Percentiles rank a stretch among this genome's conserved stretches.
These are phyloP conservation scores for Petunia axillaris DNA, from an alignment of 257 asterid genomes.

Conservation along the genomic window DNA sequence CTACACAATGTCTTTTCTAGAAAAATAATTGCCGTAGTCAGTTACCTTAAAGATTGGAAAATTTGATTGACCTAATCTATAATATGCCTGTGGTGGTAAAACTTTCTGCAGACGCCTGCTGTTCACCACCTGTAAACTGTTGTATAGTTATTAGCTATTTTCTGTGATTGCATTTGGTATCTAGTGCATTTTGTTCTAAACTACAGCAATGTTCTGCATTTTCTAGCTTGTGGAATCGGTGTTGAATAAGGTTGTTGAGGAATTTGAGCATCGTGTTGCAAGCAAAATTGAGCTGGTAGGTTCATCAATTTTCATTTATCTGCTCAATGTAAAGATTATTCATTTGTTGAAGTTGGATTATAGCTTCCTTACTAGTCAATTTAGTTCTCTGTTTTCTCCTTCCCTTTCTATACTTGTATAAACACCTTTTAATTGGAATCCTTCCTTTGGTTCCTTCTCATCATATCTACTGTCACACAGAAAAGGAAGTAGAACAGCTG, in stretches of 20 bases:
- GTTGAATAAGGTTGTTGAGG: constrained; percentile 78
- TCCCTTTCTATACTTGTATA: constrained; percentile 18
- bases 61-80: background rate
- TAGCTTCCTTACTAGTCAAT: background rate
- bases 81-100: constrained; percentile 17
- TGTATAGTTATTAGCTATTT: background rate
- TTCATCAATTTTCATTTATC: background rate
- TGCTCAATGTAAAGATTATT: constrained; percentile 9
- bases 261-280: constrained; percentile 79
- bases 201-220: constrained; percentile 32
- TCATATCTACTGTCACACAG: background rate
- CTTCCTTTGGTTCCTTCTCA: background rate
- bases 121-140: background rate
- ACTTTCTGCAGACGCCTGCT: constrained; percentile 2
- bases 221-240: constrained; percentile 91
- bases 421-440: background rate
- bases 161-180: constrained; percentile 26
- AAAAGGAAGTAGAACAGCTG: background rate
- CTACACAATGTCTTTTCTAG: background rate
- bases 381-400: constrained; percentile 7
- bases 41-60: background rate
- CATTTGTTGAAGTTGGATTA: constrained; percentile 13
- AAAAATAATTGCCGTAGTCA: background rate
- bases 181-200: constrained; percentile 29
- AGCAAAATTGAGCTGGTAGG: constrained; percentile 67